Percentiles rank a stretch among this genome's conserved stretches.
Evolutionary conservation across 1,284 basidiomycete species (phyloP).

Genomic region (Malassezia caprae): DNA sequence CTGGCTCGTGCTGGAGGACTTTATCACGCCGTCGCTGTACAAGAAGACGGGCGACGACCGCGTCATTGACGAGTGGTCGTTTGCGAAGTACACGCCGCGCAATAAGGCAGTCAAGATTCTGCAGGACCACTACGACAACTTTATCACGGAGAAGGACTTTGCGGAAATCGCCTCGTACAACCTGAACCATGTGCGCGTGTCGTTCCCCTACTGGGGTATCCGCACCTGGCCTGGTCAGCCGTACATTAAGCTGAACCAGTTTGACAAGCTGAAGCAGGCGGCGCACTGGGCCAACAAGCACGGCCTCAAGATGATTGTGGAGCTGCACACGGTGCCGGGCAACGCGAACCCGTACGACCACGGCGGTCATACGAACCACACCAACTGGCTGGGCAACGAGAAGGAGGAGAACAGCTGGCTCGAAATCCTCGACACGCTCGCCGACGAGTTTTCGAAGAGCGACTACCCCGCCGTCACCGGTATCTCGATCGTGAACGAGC

Average conservation of each 20-base stretch:
- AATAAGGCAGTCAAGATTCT: conserved; percentile 33
- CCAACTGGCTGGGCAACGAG: conserved; percentile 62
- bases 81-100: conserved; percentile 57
- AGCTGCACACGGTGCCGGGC: conserved; percentile 55
- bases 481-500: conserved; percentile 42
- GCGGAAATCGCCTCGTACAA: conserved; percentile 52
- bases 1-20: conserved; percentile 42
- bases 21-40: conserved; percentile 52
- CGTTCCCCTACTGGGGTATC: conserved; percentile 86
- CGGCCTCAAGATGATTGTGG: conserved; percentile 69
- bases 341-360: conserved; percentile 49
- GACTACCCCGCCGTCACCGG: conserved; percentile 35
- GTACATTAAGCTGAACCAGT: conserved; percentile 70
- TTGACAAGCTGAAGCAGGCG: conserved; percentile 54
- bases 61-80: conserved; percentile 73
- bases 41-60: conserved; percentile 28
- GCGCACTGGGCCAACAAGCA: conserved; percentile 67
- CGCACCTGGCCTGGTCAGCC: conserved; percentile 70
- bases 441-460: conserved; percentile 24
- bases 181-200: conserved; percentile 66
- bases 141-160: conserved; percentile 69
- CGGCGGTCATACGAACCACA: conserved; percentile 62
- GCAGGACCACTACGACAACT: conserved; percentile 63
- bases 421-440: conserved; percentile 56
- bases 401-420: conserved; percentile 64